Conservation (phyloP, 1,284 basidiomycete genomes). For the Boletellus sp. region DNA sequence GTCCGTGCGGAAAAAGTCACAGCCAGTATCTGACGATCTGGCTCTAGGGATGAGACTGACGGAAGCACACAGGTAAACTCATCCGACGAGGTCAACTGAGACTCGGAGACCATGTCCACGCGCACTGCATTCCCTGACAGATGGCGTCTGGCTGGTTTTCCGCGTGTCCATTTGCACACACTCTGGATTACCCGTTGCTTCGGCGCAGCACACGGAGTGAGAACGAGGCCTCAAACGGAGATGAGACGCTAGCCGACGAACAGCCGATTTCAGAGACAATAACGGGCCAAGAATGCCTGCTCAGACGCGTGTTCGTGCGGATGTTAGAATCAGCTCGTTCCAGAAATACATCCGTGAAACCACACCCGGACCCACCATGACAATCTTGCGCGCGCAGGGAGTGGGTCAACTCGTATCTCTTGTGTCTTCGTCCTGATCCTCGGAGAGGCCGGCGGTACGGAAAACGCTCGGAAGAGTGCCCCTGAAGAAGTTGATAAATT, state of each 20-base stretch:
- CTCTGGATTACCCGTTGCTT: conserved; percentile 37
- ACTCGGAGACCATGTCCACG: neutral
- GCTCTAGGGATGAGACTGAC: neutral
- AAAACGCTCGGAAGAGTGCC: neutral
- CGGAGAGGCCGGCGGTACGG: neutral
- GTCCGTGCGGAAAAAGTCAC: conserved; percentile 1
- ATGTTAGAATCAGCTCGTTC: neutral
- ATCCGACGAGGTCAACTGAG: neutral
- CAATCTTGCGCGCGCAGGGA: conserved; percentile 2
- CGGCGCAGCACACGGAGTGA: conserved; percentile 21
- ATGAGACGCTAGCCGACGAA: conserved; percentile 7
- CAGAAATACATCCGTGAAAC: neutral
- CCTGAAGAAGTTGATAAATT: conserved; percentile 1
- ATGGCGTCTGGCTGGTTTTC: neutral
- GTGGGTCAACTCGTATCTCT: neutral
- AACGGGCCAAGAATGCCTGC: conserved; percentile 22
- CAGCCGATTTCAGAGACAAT: conserved; percentile 54
- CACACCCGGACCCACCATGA: neutral
- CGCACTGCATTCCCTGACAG: neutral
- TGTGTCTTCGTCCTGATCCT: neutral
- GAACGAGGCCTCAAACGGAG: conserved; percentile 26
- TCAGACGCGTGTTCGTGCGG: conserved; percentile 3
- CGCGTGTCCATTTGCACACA: neutral
- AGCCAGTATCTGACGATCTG: neutral
- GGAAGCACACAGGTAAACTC: conserved; percentile 1